Conservation (phyloP, 345 rosid genomes). For the Populus pruinosa region DNA sequence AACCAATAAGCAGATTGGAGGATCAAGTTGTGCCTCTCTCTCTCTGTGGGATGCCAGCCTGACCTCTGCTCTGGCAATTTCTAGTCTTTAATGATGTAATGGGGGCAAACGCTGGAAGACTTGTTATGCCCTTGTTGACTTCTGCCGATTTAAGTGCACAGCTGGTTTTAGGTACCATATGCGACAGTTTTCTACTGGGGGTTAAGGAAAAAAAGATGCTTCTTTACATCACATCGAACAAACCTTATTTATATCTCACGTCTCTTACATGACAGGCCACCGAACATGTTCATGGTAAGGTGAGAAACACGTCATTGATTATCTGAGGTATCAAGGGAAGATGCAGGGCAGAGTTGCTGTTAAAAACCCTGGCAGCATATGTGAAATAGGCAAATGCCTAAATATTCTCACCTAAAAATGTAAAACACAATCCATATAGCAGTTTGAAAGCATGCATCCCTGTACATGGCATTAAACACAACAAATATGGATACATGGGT, state of each 20-base stretch:
- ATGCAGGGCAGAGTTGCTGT: background rate
- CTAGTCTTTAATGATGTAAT: background rate
- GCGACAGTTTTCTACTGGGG: background rate
- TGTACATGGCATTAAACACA: background rate
- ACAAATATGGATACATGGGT: slow-evolving; percentile 1
- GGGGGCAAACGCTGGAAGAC: background rate
- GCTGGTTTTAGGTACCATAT: slow-evolving; percentile 7
- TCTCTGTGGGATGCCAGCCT: background rate
- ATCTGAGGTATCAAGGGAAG: background rate
- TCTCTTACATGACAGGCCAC: background rate
- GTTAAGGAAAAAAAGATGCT: background rate
- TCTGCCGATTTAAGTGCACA: background rate
- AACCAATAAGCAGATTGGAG: background rate
- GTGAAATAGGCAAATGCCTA: background rate
- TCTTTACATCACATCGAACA: slow-evolving; percentile 1
- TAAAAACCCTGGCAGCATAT: background rate
- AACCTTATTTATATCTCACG: background rate
- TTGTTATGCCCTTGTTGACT: background rate
- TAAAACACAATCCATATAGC: background rate
- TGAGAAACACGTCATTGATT: background rate
- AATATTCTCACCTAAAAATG: background rate
- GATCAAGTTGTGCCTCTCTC: background rate
- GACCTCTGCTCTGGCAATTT: background rate
- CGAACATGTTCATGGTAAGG: background rate
- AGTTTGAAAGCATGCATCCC: background rate